Percentiles rank a stretch among this genome's conserved stretches.
These are phyloP conservation scores for Glebionis coronaria DNA, from an alignment of 129 eudicot species.

Conservation along the genomic window DNA sequence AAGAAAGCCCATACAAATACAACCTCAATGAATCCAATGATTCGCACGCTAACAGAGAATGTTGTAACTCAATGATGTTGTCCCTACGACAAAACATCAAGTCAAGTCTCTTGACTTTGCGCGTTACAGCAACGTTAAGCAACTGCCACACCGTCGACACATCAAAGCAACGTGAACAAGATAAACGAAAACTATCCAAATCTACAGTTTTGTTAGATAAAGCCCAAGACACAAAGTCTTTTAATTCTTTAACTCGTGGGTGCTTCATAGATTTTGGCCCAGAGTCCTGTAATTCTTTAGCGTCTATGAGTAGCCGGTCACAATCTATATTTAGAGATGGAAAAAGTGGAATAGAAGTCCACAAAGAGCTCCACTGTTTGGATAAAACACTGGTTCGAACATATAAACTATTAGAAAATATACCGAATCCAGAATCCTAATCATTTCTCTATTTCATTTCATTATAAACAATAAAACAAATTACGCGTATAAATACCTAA, in stretches of 20 bases:
- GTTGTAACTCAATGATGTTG: neutral
- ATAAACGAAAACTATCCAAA: neutral
- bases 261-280: too few relatives aligned
- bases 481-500: too few relatives aligned
- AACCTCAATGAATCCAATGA: neutral
- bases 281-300: too few relatives aligned
- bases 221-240: neutral
- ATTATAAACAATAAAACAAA: too few relatives aligned
- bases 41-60: neutral
- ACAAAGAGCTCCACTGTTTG: too few relatives aligned
- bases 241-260: neutral
- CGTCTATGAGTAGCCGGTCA: neutral
- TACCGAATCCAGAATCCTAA: too few relatives aligned
- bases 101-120: conserved; percentile 7
- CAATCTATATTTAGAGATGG: neutral
- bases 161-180: neutral
- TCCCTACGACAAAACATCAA: neutral
- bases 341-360: neutral
- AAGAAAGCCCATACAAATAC: neutral
- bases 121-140: neutral
- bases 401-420: too few relatives aligned
- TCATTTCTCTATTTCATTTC: too few relatives aligned
- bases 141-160: neutral
- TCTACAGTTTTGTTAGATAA: neutral
- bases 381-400: too few relatives aligned